Base-by-base conservation (phyloP, 1,284 basidiomycete species). In the Cerioporus squamosus region DNA sequence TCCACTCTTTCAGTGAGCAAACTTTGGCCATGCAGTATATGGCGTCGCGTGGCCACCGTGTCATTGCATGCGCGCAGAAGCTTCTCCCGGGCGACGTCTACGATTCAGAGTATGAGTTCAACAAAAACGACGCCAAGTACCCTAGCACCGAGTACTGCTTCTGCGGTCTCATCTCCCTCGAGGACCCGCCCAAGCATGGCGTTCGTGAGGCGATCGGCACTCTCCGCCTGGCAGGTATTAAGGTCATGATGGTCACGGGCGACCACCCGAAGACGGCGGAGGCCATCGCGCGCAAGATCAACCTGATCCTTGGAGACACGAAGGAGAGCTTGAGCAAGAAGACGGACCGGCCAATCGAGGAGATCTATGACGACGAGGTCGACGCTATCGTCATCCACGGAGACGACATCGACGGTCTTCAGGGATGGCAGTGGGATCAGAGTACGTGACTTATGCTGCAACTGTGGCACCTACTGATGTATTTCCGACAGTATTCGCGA, bases 211-310 rank as follows among this genome's bases (percentile, higher is more conserved):
- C 87, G 10, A 86, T 89, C 60, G 86, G 87, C 5, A 86, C 83
- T 26, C 78, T 88, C 39, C 80, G 86, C 57, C 75, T 86, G 9
- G 86, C 86, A 12, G 87, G 87, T 8, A 88, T 88, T 67, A 88
- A 87, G 71, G 86, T 88, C 45, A 87, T 88, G 81, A 88, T 88
- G 86, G 83, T 88, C 7, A 87, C 86, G 24, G 84, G 84, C 57
- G 86, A 87, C 67, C 85, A 87, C 68, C 85, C 86, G 1, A 86
- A 87, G 72, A 88, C 87, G 0, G 86, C 86, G 0, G 85, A 86
- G 68, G 86, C 87, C 5, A 87, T 88, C 60, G 86, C 86, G 6
- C 78, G 85, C 59, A 87, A 88, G 74, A 87, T 88, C 68, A 88
- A 87, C 65, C 72, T 81, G 22, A 83, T 87, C 51, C 70, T 86